Evolutionary conservation across 1,139 yeast species (phyloP).

Genomic region (Pichia sp.): DNA sequence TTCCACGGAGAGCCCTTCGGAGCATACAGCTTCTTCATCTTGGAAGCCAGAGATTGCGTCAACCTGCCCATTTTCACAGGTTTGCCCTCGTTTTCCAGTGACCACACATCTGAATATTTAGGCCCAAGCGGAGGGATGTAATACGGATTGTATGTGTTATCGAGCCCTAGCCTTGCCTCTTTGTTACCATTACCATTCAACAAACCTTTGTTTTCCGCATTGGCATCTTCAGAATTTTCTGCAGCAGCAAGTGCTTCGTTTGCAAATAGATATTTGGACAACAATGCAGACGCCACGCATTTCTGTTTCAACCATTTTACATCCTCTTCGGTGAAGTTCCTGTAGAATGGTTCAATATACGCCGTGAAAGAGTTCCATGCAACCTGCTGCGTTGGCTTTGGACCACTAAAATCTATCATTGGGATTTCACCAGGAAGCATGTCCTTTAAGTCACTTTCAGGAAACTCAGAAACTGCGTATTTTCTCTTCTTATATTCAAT

Average conservation of each 20-base stretch:
- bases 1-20: conserved; percentile 48
- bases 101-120: conserved; percentile 78
- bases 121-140: conserved; percentile 83
- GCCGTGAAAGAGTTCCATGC: conserved; percentile 86
- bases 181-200: neutral
- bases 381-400: conserved; percentile 87
- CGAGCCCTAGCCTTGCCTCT: neutral
- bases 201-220: conserved; percentile 16
- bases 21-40: conserved; percentile 40
- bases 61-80: conserved; percentile 15
- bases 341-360: conserved; percentile 79
- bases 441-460: conserved; percentile 69
- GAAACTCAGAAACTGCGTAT: conserved; percentile 88
- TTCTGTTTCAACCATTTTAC: conserved; percentile 65
- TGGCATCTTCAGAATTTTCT: conserved; percentile 42
- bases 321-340: conserved; percentile 77
- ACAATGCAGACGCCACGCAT: conserved; percentile 32
- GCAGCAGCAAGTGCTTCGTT: conserved; percentile 36
- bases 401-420: conserved; percentile 76
- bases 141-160: conserved; percentile 43
- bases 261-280: conserved; percentile 8
- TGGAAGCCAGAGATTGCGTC: conserved; percentile 10
- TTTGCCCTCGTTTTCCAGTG: conserved; percentile 60
- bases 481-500: conserved; percentile 65
- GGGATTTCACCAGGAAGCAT: conserved; percentile 87